Base-by-base conservation (phyloP, 208 protist genomes). In the Wallacemonas sp. region DNA sequence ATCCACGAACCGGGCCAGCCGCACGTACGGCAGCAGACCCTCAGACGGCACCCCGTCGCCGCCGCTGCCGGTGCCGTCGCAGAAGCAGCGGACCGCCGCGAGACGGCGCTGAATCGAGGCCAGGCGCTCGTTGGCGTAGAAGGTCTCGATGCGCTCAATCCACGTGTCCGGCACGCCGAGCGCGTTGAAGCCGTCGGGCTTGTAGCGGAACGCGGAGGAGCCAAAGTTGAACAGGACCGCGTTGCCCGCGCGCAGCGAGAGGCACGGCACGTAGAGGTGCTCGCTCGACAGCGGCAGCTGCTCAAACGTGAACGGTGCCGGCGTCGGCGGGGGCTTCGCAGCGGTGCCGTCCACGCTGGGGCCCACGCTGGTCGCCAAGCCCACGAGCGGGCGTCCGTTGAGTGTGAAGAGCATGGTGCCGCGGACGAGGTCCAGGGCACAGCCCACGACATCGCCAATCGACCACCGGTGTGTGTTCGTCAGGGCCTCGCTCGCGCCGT, bases 81-180 rank as follows among this genome's bases (percentile, higher is more conserved):
- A 96, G 36, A 92, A 76, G 33, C 81, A 69, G 22, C 81, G 77
- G 63, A 93, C 62, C 22, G 66, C 77, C 10, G 52, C 59, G 23
- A 89, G 70, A 11, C 89, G 83, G 16, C 76, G 71, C 31, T 79
- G 61, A 28, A 84, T 93, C 46, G 76, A 77, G 32, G 72, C 54
- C 23, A 77, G 63, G 26, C 70, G 48, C 36, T 87, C 76, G 50
- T 86, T 92, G 54, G 79, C 75, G 78, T 96, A 97, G 72, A 90
- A 96, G 26, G 84, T 81, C 68, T 96, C 89, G 52, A 97, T 94
- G 12, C 93, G 84, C 74, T 96, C 90, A 69, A 80, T 84, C 91
- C 93, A 97, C 44, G 93, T 94, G 74, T 97, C 93, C 28, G 87
- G 77, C 59, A 95, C 88, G 22, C 93, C 89, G 11, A 97, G 82